phyloP scores from a whole-genome alignment of 148 eudicot species.

The Vaccinium vitisidaea region DNA sequence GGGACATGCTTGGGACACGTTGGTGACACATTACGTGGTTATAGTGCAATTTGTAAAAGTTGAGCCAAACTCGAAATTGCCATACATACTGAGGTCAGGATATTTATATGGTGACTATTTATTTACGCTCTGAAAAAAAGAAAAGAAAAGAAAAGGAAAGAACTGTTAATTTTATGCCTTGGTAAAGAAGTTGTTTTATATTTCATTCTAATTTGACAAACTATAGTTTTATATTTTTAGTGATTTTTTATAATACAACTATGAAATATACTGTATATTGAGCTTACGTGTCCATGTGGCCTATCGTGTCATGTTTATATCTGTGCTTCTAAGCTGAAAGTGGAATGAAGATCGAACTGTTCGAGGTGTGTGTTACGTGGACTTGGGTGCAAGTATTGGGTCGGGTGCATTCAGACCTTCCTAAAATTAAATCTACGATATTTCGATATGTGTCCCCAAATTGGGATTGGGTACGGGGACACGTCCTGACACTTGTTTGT shows the following conservation, averaged over 20 bases:
- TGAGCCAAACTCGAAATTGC: not conserved
- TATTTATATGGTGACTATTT: not conserved
- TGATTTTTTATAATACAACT: not conserved
- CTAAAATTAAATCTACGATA: no score
- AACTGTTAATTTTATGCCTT: not conserved
- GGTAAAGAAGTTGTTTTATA: not conserved
- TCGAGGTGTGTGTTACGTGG: not conserved
- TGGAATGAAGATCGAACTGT: not conserved
- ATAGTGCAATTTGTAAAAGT: not conserved
- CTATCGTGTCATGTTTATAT: not conserved
- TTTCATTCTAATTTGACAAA: not conserved
- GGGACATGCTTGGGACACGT: not conserved
- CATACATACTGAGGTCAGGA: not conserved
- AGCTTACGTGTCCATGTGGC: not conserved
- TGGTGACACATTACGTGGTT: not conserved
- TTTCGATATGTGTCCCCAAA: no score
- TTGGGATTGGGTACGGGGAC: no score
- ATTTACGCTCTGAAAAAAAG: not conserved
- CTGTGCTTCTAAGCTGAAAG: not conserved
- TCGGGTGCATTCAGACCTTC: no score
- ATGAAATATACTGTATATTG: not conserved
- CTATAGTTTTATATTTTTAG: not conserved
- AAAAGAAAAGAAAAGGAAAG: no score
- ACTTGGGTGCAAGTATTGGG: no score
- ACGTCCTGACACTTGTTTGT: no score